A percentile compares a stretch with the other conserved stretches of the same genome.
These are phyloP conservation scores for Fusarium torreyae DNA, from an alignment of 2,329 filamentous ascomycete species.

Conservation along the genomic window DNA sequence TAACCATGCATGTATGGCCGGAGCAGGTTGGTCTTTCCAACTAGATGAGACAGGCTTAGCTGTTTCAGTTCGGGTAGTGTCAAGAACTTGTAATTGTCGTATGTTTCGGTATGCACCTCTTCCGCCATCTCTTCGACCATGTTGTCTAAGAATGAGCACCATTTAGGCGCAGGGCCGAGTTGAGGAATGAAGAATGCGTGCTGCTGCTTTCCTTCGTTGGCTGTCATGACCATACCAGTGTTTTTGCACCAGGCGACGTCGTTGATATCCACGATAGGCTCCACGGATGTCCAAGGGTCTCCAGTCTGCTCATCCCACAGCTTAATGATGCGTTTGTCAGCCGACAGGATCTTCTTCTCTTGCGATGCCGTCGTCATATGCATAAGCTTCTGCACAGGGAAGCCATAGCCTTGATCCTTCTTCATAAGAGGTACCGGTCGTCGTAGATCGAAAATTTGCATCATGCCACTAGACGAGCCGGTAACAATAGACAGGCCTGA, in stretches of 20 bases:
- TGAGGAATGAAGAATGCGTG: slow-evolving; percentile 97
- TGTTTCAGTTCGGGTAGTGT: slow-evolving; percentile 88
- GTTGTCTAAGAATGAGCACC: slow-evolving; percentile 97
- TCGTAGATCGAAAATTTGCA: slow-evolving; percentile 93
- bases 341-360: slow-evolving; percentile 89
- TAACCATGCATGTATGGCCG: slow-evolving; percentile 99
- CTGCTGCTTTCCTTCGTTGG: slow-evolving; percentile 96
- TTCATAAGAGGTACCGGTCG: slow-evolving; percentile 87
- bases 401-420: slow-evolving; percentile 97
- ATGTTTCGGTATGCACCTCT: slow-evolving; percentile 81
- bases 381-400: slow-evolving; percentile 87
- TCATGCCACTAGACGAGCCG: slow-evolving; percentile 88
- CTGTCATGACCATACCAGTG: slow-evolving; percentile 94
- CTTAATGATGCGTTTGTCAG: slow-evolving; percentile 97
- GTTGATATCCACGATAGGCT: slow-evolving; percentile 95
- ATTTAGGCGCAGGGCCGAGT: slow-evolving; percentile 91
- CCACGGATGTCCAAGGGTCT: slow-evolving; percentile 93
- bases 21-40: slow-evolving; percentile 90
- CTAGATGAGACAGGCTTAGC: slow-evolving; percentile 88
- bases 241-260: slow-evolving; percentile 93
- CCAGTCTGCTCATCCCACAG: slow-evolving; percentile 91
- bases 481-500: slow-evolving; percentile 89
- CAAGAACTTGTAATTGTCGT: slow-evolving; percentile 99
- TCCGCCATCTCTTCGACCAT: slow-evolving; percentile 99
- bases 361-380: slow-evolving; percentile 80